phyloP scores from a whole-genome alignment of 139 green algal genomes.

The Deuterostichococcus epilithicus region DNA sequence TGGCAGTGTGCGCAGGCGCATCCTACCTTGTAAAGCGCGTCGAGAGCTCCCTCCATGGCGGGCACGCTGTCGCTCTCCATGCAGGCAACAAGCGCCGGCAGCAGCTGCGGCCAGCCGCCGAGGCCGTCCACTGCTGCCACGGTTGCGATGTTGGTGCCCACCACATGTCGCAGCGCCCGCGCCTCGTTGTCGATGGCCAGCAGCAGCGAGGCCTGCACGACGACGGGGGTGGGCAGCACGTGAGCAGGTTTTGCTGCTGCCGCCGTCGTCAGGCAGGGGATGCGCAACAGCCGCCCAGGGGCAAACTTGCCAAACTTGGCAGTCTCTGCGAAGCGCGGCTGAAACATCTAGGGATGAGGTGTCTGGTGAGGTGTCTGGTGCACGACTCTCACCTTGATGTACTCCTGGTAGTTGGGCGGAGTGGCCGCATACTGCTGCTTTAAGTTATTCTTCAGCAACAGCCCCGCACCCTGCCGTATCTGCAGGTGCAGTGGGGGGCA shows the following conservation, averaged over 20 bases:
- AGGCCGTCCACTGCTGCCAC: conserved; percentile 56
- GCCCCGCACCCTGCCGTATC: conserved; percentile 85
- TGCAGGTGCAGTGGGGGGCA: conserved; percentile 33
- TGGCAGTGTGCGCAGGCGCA: too few species aligned
- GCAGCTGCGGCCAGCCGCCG: conserved; percentile 74
- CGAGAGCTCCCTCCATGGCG: conserved; percentile 79
- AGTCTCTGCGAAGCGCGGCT: too few species aligned
- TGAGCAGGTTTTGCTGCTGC: too few species aligned
- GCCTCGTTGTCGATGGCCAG: conserved; percentile 52
- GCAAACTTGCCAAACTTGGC: too few species aligned
- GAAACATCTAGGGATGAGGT: too few species aligned
- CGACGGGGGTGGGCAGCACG: too few species aligned
- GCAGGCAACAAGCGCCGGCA: conserved; percentile 48
- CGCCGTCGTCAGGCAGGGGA: too few species aligned
- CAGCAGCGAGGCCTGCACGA: conserved; percentile 59
- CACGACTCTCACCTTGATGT: conserved; percentile 69
- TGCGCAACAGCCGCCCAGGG: too few species aligned
- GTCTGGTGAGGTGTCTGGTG: too few species aligned
- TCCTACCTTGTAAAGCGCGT: conserved; percentile 89
- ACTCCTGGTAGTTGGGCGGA: conserved; percentile 47
- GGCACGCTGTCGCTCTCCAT: conserved; percentile 41
- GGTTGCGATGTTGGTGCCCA: conserved; percentile 59
- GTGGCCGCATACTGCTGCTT: conserved; percentile 53
- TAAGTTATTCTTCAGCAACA: conserved; percentile 97
- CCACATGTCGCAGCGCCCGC: conserved; percentile 73